Base-by-base conservation (phyloP, 2,329 filamentous ascomycete genomes). In the Aspergillus japonicus region DNA sequence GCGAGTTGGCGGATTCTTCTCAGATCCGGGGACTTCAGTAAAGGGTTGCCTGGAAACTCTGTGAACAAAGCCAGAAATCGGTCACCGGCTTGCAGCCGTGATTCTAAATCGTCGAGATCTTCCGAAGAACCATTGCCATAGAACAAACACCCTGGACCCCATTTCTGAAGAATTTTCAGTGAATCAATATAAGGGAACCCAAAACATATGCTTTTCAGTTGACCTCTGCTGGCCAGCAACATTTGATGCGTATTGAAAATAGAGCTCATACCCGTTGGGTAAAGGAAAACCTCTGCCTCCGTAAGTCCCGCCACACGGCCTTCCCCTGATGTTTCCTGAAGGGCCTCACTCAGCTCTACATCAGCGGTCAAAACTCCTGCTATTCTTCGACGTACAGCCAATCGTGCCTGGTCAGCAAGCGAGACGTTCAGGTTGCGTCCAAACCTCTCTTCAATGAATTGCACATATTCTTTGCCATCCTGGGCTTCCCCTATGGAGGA, bases 161-260 rank as follows among this genome's bases (percentile, higher is more conserved):
- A 98, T 74, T 98, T 99, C 73, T 98, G 83, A 5, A 98, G 80
- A 53, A 97, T 91, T 74, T 99, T 99, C 57, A 98, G 83, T 0
- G 95, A 97, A 75, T 99, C 95, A 55, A 97, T 91, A 68, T 99
- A 99, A 0, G 95, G 92, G 68, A 99, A 99, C n/a, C 95, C 95
- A 70, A 92, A 97, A 70, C 89, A 93, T 71, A 99, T 87, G 74
- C 92, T 96, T 75, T 91, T 90, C 61, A 85, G 72, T 7, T 82
- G 78, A 3, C 87, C 87, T 42, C 88, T 85, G 0, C 86, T 82
- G 54, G 81, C 79, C 63, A 94, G 79, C 54, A 97, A 80, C 48
- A 85, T 86, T 52, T 89, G 87, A 73, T 99, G 95, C 0, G 90
- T 84, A 67, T 91, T 92, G 79, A 92, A 99, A 49, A 99, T 97